Evolutionary conservation across 805 yeast genomes (phyloP).

Genomic region (Monosporozyma siamensis): DNA sequence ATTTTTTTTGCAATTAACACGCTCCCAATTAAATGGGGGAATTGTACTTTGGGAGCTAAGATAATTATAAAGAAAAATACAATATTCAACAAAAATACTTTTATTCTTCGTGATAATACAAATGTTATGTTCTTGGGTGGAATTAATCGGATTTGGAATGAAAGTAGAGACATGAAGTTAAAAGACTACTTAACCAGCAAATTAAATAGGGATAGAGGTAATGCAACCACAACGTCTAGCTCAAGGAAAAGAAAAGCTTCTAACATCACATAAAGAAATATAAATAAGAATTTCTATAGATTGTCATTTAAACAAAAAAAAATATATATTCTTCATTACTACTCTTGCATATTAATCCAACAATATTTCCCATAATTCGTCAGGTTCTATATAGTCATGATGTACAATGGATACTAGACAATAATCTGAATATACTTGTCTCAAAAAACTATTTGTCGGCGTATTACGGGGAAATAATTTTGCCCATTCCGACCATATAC

Average conservation of each 20-base stretch:
- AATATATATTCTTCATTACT: not conserved
- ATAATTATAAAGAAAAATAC: slow-evolving; percentile 43
- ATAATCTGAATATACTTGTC: slow-evolving; percentile 50
- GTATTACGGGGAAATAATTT: slow-evolving; percentile 51
- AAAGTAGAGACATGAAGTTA: slow-evolving; percentile 27
- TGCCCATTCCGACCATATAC: slow-evolving; percentile 89
- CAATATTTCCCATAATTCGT: slow-evolving; percentile 67
- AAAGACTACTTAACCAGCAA: slow-evolving; percentile 25
- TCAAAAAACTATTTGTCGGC: slow-evolving; percentile 53
- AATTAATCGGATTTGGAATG: slow-evolving; percentile 33
- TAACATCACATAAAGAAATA: not conserved
- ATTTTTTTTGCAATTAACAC: slow-evolving; percentile 50
- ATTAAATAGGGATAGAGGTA: slow-evolving; percentile 12
- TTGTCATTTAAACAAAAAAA: not conserved
- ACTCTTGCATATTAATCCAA: slow-evolving; percentile 18
- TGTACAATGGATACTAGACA: slow-evolving; percentile 78
- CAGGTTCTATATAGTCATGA: slow-evolving; percentile 68
- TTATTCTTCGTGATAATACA: slow-evolving; percentile 23
- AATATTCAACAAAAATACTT: slow-evolving; percentile 37
- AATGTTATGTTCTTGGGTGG: slow-evolving; percentile 33
- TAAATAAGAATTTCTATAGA: not conserved
- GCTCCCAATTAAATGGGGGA: slow-evolving; percentile 40
- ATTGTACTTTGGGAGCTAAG: slow-evolving; percentile 50
- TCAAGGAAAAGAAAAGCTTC: slow-evolving; percentile 14
- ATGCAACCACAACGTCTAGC: not conserved